A percentile compares a stretch with the other conserved stretches of the same genome.
Conservation (phyloP, 2,329 filamentous ascomycete genomes). For the Trichoderma afroharzianum region DNA sequence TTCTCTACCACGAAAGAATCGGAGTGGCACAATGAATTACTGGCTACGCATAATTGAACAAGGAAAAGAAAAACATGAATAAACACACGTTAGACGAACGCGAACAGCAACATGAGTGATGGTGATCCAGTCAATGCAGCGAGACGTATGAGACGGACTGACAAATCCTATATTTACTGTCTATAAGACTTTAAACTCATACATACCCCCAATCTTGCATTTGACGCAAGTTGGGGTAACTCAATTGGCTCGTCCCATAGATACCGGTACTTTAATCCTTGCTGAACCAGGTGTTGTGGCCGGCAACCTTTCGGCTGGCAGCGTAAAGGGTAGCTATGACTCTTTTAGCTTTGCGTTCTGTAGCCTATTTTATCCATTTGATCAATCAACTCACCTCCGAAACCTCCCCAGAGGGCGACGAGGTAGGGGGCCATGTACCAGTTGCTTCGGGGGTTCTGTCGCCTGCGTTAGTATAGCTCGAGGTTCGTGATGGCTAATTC, state of each 20-base stretch:
- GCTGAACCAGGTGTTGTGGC: constrained; percentile 76
- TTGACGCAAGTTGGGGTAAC: neutral
- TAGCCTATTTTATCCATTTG: neutral
- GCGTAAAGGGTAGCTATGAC: constrained; percentile 60
- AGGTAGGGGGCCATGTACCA: constrained; percentile 67
- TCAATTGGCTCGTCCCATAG: neutral
- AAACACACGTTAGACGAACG: neutral
- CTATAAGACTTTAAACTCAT: constrained; percentile 14
- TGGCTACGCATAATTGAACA: constrained; percentile 29
- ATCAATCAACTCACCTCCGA: constrained; percentile 52
- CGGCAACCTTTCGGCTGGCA: constrained; percentile 67
- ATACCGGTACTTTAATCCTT: constrained; percentile 41
- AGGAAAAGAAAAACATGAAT: constrained; percentile 22
- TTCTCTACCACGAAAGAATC: constrained; percentile 24
- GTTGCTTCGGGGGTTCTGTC: constrained; percentile 62
- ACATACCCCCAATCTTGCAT: neutral
- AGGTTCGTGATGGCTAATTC: constrained; percentile 19
- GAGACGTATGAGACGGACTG: neutral
- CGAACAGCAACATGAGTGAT: neutral
- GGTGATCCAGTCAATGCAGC: neutral
- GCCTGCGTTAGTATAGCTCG: constrained; percentile 13
- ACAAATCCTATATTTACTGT: constrained; percentile 18
- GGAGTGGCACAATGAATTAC: constrained; percentile 29
- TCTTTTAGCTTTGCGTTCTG: constrained; percentile 24
- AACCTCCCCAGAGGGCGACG: constrained; percentile 57